Conservation (phyloP, 257 asterid species). For the Fraxinus pennsylvanica region DNA sequence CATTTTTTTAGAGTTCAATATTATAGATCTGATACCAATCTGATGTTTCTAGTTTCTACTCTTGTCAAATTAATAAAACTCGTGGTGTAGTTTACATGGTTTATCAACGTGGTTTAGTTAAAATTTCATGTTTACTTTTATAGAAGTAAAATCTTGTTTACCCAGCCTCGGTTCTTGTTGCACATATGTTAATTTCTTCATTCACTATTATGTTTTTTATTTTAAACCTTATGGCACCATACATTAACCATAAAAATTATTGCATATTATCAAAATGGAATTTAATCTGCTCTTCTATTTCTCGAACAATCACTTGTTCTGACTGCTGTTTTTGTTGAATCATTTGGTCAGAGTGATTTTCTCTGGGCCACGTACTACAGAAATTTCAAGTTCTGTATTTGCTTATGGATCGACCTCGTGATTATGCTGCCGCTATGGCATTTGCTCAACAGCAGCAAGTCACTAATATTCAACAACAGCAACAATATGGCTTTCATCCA, state of each 20-base stretch:
- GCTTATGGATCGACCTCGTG: slow-evolving; percentile 86
- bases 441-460: slow-evolving; percentile 82
- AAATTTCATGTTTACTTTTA: background rate
- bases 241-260: background rate
- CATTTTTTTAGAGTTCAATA: background rate
- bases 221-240: background rate
- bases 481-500: slow-evolving; percentile 77
- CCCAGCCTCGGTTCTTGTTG: background rate
- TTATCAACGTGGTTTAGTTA: background rate
- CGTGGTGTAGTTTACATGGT: background rate
- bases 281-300: background rate
- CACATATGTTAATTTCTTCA: background rate
- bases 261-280: background rate
- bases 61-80: background rate
- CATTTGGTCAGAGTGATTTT: background rate
- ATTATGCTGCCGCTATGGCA: slow-evolving; percentile 73
- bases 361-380: background rate
- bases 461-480: slow-evolving; percentile 55
- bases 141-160: background rate
- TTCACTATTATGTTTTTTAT: background rate
- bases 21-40: background rate
- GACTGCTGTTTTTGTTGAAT: background rate
- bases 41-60: background rate
- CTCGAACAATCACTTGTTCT: background rate
- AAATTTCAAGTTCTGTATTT: background rate